Evolutionary conservation across 1,284 basidiomycete species (phyloP).

Genomic region (Naganishia liquefaciens): DNA sequence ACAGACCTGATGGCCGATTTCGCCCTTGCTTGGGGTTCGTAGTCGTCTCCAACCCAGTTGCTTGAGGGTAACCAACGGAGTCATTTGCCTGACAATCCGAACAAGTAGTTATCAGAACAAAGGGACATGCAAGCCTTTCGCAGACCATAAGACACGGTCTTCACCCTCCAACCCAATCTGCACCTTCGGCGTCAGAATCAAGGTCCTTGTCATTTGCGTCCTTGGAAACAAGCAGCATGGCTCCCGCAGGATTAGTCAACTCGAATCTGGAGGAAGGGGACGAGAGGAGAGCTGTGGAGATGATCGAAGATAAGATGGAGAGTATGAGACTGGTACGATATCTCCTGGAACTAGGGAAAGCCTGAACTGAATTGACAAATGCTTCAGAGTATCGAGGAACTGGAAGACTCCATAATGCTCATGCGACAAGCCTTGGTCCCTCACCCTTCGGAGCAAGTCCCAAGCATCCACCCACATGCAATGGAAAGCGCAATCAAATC

Average conservation of each 20-base stretch:
- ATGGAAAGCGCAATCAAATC: conserved; percentile 34
- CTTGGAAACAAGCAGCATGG: not conserved
- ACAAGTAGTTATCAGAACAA: not conserved
- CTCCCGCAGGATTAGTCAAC: no score
- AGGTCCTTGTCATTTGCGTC: not conserved
- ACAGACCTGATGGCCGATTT: not conserved
- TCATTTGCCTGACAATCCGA: not conserved
- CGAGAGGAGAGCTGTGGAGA: conserved; percentile 8
- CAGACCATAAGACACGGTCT: not conserved
- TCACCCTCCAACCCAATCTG: not conserved
- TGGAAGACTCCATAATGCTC: conserved; percentile 39
- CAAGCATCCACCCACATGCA: not conserved
- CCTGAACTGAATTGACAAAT: not conserved
- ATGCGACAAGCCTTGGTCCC: conserved; percentile 36
- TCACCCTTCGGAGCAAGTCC: not conserved
- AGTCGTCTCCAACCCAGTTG: not conserved
- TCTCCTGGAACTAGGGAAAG: no score
- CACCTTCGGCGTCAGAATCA: not conserved
- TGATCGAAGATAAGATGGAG: conserved; percentile 21
- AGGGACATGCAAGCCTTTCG: conserved; percentile 2
- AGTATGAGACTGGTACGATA: conserved; percentile 18
- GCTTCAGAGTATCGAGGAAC: conserved; percentile 35
- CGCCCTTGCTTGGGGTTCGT: not conserved
- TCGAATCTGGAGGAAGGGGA: conserved; percentile 5
- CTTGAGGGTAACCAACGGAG: not conserved